phyloP scores from a whole-genome alignment of 2,329 filamentous ascomycete genomes.

The Zymoseptoria ardabiliae region DNA sequence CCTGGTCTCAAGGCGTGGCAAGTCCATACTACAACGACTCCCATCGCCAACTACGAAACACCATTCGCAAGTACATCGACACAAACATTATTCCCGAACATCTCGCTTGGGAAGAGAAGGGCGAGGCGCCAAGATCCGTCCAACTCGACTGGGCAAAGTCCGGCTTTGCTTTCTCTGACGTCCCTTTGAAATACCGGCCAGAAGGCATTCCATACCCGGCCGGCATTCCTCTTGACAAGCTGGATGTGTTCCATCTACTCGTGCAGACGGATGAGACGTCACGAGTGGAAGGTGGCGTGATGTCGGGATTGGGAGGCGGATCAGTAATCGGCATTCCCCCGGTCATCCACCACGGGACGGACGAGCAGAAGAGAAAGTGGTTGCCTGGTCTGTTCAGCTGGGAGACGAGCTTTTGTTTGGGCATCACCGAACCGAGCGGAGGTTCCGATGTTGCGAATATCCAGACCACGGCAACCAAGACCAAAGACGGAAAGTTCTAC shows the following conservation, averaged over 20 bases:
- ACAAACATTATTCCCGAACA: slow-evolving; percentile 49
- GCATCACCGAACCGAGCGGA: slow-evolving; percentile 56
- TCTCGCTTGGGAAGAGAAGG: slow-evolving; percentile 55
- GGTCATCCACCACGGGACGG: slow-evolving; percentile 54
- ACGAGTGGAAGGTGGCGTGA: slow-evolving; percentile 43
- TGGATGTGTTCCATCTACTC: slow-evolving; percentile 49
- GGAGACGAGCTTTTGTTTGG: slow-evolving; percentile 55
- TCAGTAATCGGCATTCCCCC: slow-evolving; percentile 58
- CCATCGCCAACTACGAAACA: slow-evolving; percentile 52
- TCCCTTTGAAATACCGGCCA: slow-evolving; percentile 39
- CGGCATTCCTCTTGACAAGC: slow-evolving; percentile 41
- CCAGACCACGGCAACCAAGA: slow-evolving; percentile 48
- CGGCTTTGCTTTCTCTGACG: slow-evolving; percentile 38
- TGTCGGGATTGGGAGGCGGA: slow-evolving; percentile 52
- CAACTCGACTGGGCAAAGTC: slow-evolving; percentile 33
- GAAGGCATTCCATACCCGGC: slow-evolving; percentile 36
- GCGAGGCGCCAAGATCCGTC: slow-evolving; percentile 42
- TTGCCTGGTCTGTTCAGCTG: slow-evolving; percentile 53
- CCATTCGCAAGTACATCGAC: slow-evolving; percentile 53
- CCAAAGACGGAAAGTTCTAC: slow-evolving; percentile 44
- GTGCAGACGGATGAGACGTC: slow-evolving; percentile 27
- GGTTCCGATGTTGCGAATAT: slow-evolving; percentile 60
- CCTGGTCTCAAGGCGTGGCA: slow-evolving; percentile 42
- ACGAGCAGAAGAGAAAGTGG: slow-evolving; percentile 52
- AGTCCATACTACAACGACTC: slow-evolving; percentile 58